Conservation (phyloP, 352 stramenopile species). For the Globisporangium cylindrosporum region DNA sequence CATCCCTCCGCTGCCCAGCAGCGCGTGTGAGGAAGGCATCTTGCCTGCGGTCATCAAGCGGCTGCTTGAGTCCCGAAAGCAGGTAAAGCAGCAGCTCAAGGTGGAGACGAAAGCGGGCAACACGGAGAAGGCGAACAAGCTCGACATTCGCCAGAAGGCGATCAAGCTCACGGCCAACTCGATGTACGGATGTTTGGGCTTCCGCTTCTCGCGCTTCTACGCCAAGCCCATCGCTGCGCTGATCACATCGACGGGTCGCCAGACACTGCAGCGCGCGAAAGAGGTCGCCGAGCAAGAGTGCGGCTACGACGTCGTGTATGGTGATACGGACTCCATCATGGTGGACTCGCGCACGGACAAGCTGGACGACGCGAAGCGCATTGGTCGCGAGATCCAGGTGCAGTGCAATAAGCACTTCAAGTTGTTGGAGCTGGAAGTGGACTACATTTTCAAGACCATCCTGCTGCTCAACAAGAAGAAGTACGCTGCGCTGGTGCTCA, state of each 20-base stretch:
- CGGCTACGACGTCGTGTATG: constrained; percentile 99
- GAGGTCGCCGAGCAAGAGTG: constrained; percentile 96
- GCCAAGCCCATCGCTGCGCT: constrained; percentile 98
- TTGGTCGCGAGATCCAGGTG: constrained; percentile 94
- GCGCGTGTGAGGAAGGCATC: constrained; percentile 83
- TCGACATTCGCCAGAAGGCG: constrained; percentile 99
- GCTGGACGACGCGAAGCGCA: constrained; percentile 90
- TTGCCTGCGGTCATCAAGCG: constrained; percentile 97
- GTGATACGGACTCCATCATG: constrained; percentile 99
- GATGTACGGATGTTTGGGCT: constrained; percentile 99
- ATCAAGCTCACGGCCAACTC: constrained; percentile 99
- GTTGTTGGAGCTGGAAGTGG: constrained; percentile 98
- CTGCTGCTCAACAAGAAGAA: constrained; percentile 99
- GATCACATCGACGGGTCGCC: constrained; percentile 98
- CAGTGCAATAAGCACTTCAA: constrained; percentile 99
- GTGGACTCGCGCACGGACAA: constrained; percentile 94
- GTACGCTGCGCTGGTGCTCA: constrained; percentile 96
- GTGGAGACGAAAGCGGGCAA: constrained; percentile 89
- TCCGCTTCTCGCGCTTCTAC: constrained; percentile 98
- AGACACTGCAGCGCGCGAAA: constrained; percentile 98
- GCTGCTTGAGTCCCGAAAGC: constrained; percentile 95
- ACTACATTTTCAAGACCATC: constrained; percentile 99
- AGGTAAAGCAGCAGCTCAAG: constrained; percentile 98
- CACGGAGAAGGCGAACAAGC: constrained; percentile 75
- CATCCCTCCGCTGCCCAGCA: constrained; percentile 81